Percentiles rank a stretch among this genome's conserved stretches.
These are phyloP conservation scores for Gleditsia sinensis DNA, from an alignment of 306 rosid species.

Conservation along the genomic window DNA sequence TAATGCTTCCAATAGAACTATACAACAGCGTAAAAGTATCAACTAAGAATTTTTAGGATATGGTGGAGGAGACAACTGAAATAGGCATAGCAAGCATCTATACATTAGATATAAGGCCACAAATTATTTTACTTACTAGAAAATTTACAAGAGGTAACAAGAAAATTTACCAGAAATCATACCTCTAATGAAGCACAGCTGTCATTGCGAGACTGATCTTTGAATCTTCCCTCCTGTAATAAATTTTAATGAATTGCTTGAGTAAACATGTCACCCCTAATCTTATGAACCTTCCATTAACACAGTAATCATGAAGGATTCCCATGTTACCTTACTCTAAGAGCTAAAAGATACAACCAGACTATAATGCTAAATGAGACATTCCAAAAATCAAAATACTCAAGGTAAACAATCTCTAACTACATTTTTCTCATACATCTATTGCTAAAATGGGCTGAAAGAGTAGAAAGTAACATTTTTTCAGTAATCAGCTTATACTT, in stretches of 20 bases:
- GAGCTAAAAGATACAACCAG: conserved; percentile 26
- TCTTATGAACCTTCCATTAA: conserved; percentile 1
- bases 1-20: conserved; percentile 11
- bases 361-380: conserved; percentile 22
- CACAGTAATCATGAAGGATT: neutral
- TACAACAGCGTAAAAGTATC: conserved; percentile 3
- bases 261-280: conserved; percentile 7
- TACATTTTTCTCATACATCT: neutral
- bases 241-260: conserved; percentile 17
- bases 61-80: neutral
- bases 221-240: conserved; percentile 66
- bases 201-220: conserved; percentile 61
- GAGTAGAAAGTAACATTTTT: neutral
- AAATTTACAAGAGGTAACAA: conserved; percentile 5
- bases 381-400: neutral
- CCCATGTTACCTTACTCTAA: neutral
- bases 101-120: conserved; percentile 16
- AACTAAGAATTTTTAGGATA: neutral
- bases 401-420: neutral
- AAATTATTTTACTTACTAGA: conserved; percentile 21
- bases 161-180: conserved; percentile 22
- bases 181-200: conserved; percentile 66
- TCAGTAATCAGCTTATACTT: neutral
- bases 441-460: neutral
- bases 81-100: conserved; percentile 22